Conservation (phyloP, 257 asterid species). For the Solanum rostratum region DNA sequence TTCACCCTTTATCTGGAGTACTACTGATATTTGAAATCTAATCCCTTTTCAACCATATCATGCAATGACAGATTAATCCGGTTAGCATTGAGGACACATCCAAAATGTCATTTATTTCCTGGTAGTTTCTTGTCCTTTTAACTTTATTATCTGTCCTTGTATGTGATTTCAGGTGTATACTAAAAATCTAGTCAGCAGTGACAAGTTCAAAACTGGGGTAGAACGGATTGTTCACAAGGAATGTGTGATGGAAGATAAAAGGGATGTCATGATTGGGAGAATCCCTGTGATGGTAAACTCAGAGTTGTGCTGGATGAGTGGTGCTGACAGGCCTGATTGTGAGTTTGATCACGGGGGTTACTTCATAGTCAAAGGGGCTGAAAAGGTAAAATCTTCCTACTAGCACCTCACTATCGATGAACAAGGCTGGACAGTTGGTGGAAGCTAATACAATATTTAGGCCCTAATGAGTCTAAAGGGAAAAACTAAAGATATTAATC, state of each 20-base stretch:
- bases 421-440: not conserved
- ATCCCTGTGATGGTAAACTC: slow-evolving; percentile 93
- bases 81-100: not conserved
- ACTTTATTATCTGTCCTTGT: not conserved
- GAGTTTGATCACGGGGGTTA: slow-evolving; percentile 90
- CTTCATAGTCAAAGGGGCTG: slow-evolving; percentile 89
- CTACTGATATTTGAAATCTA: not conserved
- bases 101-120: not conserved
- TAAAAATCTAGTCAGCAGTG: slow-evolving; percentile 47
- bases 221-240: slow-evolving; percentile 40
- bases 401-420: not conserved
- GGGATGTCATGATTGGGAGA: slow-evolving; percentile 45
- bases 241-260: slow-evolving; percentile 17
- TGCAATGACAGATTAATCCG: not conserved
- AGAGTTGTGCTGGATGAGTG: slow-evolving; percentile 61
- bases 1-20: not conserved
- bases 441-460: not conserved
- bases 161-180: slow-evolving; percentile 47
- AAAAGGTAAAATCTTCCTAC: slow-evolving; percentile 49
- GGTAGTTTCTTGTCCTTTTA: not conserved
- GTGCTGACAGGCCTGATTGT: slow-evolving; percentile 46
- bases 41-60: not conserved
- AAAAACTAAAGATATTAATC: not conserved
- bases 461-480: not conserved
- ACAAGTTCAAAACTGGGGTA: slow-evolving; percentile 72